Evolutionary conservation across 1,139 yeast genomes (phyloP).

Genomic region (Diutina siamensis): DNA sequence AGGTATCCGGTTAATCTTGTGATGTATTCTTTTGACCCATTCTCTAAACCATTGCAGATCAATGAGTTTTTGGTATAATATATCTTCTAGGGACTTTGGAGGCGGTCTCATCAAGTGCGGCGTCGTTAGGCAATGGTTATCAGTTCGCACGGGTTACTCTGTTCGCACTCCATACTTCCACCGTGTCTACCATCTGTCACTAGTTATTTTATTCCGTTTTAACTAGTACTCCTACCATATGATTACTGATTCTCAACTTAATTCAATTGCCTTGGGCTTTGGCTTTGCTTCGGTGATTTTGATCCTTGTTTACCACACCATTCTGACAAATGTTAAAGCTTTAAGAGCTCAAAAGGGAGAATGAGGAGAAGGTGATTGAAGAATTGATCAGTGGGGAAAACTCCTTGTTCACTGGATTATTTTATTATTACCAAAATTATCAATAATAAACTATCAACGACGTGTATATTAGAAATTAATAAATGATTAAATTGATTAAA

Average conservation of each 20-base stretch:
- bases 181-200: neutral
- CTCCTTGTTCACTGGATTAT: too few species aligned
- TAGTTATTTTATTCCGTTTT: too few species aligned
- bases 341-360: neutral
- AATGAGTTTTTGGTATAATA: conserved; percentile 28
- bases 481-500: too few species aligned
- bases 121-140: too few species aligned
- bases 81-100: conserved; percentile 24
- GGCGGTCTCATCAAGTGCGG: conserved; percentile 4
- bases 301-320: conserved; percentile 58
- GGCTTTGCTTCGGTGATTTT: conserved; percentile 65
- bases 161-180: neutral
- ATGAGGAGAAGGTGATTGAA: neutral
- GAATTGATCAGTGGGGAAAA: too few species aligned
- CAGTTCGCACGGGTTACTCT: neutral
- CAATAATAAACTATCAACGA: neutral
- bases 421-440: too few species aligned
- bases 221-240: too few species aligned
- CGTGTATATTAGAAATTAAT: too few species aligned
- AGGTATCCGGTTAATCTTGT: conserved; percentile 52
- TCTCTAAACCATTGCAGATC: conserved; percentile 55
- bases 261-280: conserved; percentile 60
- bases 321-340: conserved; percentile 25
- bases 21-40: conserved; percentile 56
- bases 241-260: conserved; percentile 76